Evolutionary conservation across 2,329 filamentous ascomycete genomes (phyloP).

Genomic region (Arachnomyces sp.): DNA sequence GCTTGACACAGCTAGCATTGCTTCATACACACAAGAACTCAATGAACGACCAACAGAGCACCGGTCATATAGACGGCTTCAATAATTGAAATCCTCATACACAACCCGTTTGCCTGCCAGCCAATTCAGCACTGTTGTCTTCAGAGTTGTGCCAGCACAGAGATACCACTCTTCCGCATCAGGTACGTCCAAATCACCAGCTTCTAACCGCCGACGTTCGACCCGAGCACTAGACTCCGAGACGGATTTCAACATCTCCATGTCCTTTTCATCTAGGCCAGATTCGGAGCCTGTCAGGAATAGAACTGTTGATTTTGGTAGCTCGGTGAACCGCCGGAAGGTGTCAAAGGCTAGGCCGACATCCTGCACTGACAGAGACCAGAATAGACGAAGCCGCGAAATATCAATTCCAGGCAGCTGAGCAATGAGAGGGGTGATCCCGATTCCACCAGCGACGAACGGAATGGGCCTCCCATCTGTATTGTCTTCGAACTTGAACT

Average conservation of each 20-base stretch:
- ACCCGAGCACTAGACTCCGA: conserved; percentile 25
- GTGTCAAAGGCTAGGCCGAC: conserved; percentile 54
- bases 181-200: conserved; percentile 38
- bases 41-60: too few relatives aligned
- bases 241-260: conserved; percentile 38
- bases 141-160: conserved; percentile 48
- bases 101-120: conserved; percentile 47
- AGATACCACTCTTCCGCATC: conserved; percentile 49
- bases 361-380: conserved; percentile 60
- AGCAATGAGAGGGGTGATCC: conserved; percentile 73
- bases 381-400: conserved; percentile 52
- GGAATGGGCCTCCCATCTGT: conserved; percentile 32
- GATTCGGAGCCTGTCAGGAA: conserved; percentile 54
- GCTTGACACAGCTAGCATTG: too few relatives aligned
- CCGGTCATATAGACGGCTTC: conserved; percentile 10
- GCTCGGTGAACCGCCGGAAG: conserved; percentile 44
- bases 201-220: conserved; percentile 39
- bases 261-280: conserved; percentile 20
- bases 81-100: conserved; percentile 58
- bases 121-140: conserved; percentile 47
- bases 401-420: conserved; percentile 51
- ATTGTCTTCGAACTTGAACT: conserved; percentile 41
- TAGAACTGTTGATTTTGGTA: conserved; percentile 49
- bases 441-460: conserved; percentile 73
- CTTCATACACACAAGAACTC: too few relatives aligned